phyloP scores from a whole-genome alignment of 129 eudicot genomes.

The Ambrosia artemisiifolia region DNA sequence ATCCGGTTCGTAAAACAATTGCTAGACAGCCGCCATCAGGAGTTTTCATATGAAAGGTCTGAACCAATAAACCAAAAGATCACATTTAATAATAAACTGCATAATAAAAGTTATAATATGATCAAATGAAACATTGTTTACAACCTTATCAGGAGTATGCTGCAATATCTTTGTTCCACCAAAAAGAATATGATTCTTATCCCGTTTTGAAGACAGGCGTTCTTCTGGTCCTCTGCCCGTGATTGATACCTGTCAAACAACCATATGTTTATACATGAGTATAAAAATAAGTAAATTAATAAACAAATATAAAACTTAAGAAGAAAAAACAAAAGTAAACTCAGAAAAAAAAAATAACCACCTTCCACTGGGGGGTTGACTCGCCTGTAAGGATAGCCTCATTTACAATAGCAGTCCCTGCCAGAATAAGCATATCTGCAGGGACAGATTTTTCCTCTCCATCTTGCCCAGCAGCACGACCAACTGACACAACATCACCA shows the following conservation, averaged over 20 bases:
- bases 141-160: slow-evolving; percentile 94
- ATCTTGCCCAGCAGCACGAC: slow-evolving; percentile 80
- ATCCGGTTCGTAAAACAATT: slow-evolving; percentile 90
- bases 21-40: slow-evolving; percentile 99
- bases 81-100: neutral
- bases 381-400: slow-evolving; percentile 98
- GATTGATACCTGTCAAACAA: slow-evolving; percentile 66
- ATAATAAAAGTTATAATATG: neutral
- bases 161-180: slow-evolving; percentile 98
- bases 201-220: slow-evolving; percentile 63
- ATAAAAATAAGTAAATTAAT: neutral
- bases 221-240: slow-evolving; percentile 74
- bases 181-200: slow-evolving; percentile 83
- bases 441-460: slow-evolving; percentile 97
- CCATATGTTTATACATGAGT: neutral
- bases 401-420: slow-evolving; percentile 94
- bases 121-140: neutral
- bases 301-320: neutral
- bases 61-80: slow-evolving; percentile 18
- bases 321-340: neutral
- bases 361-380: slow-evolving; percentile 99
- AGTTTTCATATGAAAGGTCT: slow-evolving; percentile 74
- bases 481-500: slow-evolving; percentile 92
- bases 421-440: slow-evolving; percentile 87
- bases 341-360: slow-evolving; percentile 13